A percentile compares a stretch with the other conserved stretches of the same genome.
These are phyloP conservation scores for Actinomortierella wolfii DNA, from an alignment of 371 early-diverging fungal genomes.

Conservation along the genomic window DNA sequence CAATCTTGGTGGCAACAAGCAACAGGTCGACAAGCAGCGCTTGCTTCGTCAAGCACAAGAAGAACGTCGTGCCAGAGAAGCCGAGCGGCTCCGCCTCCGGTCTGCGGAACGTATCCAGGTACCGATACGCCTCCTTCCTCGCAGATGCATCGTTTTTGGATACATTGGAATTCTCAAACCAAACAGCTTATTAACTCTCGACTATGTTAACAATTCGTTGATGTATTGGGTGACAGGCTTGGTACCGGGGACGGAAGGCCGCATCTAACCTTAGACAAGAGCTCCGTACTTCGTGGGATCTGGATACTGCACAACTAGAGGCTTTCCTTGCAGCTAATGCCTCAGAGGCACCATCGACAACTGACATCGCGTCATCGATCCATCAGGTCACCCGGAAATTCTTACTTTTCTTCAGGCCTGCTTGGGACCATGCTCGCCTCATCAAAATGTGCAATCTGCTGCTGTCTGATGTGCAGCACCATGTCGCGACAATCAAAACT, in stretches of 20 bases:
- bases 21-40: conserved; percentile 64
- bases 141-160: background rate
- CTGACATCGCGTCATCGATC: conserved; percentile 2
- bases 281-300: conserved; percentile 45
- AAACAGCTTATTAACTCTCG: too few species aligned
- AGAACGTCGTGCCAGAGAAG: conserved; percentile 76
- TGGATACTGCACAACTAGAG: conserved; percentile 9
- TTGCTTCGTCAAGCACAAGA: conserved; percentile 76
- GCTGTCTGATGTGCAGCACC: background rate
- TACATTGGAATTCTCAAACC: too few species aligned
- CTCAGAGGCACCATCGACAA: background rate
- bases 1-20: conserved; percentile 77
- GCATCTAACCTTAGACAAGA: conserved; percentile 44
- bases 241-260: conserved; percentile 51
- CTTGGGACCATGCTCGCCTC: conserved; percentile 26
- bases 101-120: conserved; percentile 75
- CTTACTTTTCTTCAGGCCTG: conserved; percentile 45
- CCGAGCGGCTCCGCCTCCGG: conserved; percentile 61
- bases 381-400: conserved; percentile 13
- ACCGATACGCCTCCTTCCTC: background rate
- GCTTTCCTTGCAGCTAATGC: background rate
- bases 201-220: too few species aligned
- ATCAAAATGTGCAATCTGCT: conserved; percentile 23
- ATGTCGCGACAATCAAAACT: too few species aligned
- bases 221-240: conserved; percentile 33